Evolutionary conservation across 257 asterid genomes (phyloP).

Genomic region (Ophiorrhiza pumila): DNA sequence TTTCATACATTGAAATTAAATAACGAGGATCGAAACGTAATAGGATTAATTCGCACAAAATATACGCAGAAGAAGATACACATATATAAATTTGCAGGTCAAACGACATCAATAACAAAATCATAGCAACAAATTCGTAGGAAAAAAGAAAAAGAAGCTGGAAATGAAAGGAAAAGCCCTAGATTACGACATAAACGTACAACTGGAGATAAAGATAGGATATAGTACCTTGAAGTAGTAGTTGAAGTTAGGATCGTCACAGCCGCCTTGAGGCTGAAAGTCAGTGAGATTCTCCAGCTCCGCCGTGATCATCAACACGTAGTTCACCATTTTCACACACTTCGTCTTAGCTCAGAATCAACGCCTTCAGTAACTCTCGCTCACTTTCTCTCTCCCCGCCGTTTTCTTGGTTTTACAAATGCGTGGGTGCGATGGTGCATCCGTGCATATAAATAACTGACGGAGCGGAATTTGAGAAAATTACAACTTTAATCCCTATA

Average conservation of each 20-base stretch:
- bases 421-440: too few species aligned
- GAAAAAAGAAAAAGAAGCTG: neutral
- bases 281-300: constrained; percentile 76
- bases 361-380: constrained; percentile 6
- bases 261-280: constrained; percentile 83
- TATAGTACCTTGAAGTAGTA: constrained; percentile 59
- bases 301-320: constrained; percentile 57
- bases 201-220: neutral
- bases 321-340: constrained; percentile 54
- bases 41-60: neutral
- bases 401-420: neutral
- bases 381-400: neutral
- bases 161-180: neutral
- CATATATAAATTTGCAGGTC: neutral
- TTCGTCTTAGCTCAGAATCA: constrained; percentile 9
- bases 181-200: neutral
- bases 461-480: neutral
- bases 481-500: neutral
- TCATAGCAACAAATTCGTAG: neutral
- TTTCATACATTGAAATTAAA: too few species aligned
- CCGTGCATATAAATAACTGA: too few species aligned
- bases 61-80: neutral
- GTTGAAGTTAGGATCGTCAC: constrained; percentile 62
- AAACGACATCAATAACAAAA: neutral
- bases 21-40: neutral